phyloP scores from a whole-genome alignment of 192 early-diverging fungal genomes.

The Martensiomyces pterosporus region DNA sequence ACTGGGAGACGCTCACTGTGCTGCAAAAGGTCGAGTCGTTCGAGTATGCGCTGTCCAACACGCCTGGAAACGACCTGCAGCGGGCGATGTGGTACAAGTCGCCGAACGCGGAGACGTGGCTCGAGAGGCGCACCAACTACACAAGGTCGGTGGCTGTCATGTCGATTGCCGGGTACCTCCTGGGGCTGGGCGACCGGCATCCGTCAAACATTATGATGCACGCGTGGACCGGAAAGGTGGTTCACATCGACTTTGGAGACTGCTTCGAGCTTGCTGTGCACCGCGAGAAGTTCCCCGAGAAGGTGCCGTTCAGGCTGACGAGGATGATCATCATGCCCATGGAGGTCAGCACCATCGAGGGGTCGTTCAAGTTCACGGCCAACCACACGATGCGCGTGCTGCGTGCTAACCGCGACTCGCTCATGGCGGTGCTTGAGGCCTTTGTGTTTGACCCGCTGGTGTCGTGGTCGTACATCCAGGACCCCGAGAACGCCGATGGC shows the following conservation, averaged over 20 bases:
- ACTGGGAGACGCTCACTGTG: constrained; percentile 82
- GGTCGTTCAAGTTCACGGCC: constrained; percentile 89
- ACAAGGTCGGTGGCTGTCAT: constrained; percentile 92
- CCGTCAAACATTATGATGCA: constrained; percentile 95
- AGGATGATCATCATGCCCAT: constrained; percentile 95
- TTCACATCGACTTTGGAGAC: constrained; percentile 98
- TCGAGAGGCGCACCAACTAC: constrained; percentile 92
- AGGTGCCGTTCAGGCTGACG: constrained; percentile 93
- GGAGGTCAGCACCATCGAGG: constrained; percentile 96
- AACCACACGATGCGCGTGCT: constrained; percentile 93
- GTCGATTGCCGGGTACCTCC: constrained; percentile 98
- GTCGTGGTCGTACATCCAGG: constrained; percentile 17
- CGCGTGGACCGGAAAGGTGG: constrained; percentile 80
- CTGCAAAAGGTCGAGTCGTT: constrained; percentile 95
- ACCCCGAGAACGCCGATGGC: not conserved
- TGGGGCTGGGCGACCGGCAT: constrained; percentile 96
- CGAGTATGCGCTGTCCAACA: constrained; percentile 84
- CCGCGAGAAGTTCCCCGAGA: constrained; percentile 91
- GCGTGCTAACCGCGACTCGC: constrained; percentile 88
- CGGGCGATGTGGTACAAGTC: constrained; percentile 92
- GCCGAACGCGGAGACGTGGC: constrained; percentile 93
- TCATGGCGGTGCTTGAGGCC: constrained; percentile 98
- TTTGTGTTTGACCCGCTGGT: constrained; percentile 90
- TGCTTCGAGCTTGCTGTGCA: constrained; percentile 97
- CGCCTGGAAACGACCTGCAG: constrained; percentile 88